These are phyloP conservation scores for Fusarium longipes DNA, from an alignment of 2,329 filamentous ascomycete genomes.

Conservation along the genomic window DNA sequence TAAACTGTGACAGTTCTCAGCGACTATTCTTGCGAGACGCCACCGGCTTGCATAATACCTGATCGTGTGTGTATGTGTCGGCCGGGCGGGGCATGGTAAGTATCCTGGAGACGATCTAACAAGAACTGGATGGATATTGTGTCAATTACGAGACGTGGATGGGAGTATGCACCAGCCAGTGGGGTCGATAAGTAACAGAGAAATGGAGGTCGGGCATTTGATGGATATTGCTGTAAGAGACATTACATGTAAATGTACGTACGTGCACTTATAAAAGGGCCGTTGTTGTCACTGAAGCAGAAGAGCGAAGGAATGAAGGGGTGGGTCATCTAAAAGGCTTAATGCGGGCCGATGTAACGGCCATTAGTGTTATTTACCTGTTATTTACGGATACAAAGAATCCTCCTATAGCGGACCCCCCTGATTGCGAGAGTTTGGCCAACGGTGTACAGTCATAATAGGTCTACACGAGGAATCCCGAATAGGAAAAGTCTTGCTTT, in stretches of 20 bases:
- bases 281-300: neutral
- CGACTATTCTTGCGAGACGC: neutral
- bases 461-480: neutral
- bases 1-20: conserved; percentile 3
- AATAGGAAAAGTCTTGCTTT: neutral
- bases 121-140: neutral
- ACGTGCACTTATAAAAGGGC: conserved; percentile 3
- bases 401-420: neutral
- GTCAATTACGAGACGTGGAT: neutral
- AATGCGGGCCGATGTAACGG: neutral
- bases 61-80: conserved; percentile 5
- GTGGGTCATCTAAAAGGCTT: neutral
- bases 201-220: too few relatives aligned
- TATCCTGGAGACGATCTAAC: conserved; percentile 3
- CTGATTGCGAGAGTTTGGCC: too few relatives aligned
- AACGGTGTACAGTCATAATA: neutral
- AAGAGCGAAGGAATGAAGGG: neutral
- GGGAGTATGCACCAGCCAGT: neutral
- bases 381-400: conserved; percentile 5
- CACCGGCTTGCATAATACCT: neutral
- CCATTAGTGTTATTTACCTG: conserved; percentile 6
- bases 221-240: neutral
- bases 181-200: neutral
- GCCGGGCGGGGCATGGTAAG: conserved; percentile 1
- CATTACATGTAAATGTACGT: neutral